Percentiles rank a stretch among this genome's conserved stretches.
Evolutionary conservation across 164 flowering plant genomes (phyloP).

Genomic region (Cinnamomum chago): DNA sequence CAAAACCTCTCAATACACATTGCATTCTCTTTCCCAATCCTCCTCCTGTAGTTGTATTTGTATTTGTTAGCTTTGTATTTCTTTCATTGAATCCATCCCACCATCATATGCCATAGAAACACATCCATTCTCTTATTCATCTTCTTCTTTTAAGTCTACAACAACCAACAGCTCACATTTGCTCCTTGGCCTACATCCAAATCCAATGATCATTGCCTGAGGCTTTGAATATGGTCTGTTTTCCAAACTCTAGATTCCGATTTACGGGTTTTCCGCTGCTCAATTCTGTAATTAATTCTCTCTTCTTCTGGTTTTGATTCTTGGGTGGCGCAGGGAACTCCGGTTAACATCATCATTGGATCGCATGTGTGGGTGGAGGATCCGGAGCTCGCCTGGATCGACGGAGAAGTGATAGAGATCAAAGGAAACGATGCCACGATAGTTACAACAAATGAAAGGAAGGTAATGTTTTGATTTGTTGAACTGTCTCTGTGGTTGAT

Average conservation of each 20-base stretch:
- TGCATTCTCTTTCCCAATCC: conserved; percentile 11
- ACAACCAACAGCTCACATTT: not conserved
- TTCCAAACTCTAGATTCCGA: not conserved
- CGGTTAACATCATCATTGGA: conserved; percentile 69
- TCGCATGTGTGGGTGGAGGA: conserved; percentile 85
- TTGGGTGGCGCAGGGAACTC: conserved; percentile 59
- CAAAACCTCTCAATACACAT: conserved; percentile 18
- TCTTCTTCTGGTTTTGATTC: conserved; percentile 2
- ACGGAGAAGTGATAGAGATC: conserved; percentile 63
- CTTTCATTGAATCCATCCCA: conserved; percentile 22
- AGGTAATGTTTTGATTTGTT: conserved; percentile 30
- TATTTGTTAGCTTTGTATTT: not conserved
- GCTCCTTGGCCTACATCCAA: conserved; percentile 8
- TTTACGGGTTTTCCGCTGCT: not conserved
- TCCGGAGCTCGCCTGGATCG: conserved; percentile 69
- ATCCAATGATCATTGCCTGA: conserved; percentile 30
- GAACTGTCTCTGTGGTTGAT: not conserved
- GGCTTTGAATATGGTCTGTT: conserved; percentile 38
- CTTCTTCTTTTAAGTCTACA: conserved; percentile 5
- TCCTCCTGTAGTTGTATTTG: conserved; percentile 2
- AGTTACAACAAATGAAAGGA: conserved; percentile 44
- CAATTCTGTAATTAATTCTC: not conserved
- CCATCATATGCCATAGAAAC: conserved; percentile 17
- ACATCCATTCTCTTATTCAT: conserved; percentile 1
- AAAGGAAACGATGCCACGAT: conserved; percentile 53